Conservation (phyloP, 148 eudicot species). For the Gaultheria prostrata region DNA sequence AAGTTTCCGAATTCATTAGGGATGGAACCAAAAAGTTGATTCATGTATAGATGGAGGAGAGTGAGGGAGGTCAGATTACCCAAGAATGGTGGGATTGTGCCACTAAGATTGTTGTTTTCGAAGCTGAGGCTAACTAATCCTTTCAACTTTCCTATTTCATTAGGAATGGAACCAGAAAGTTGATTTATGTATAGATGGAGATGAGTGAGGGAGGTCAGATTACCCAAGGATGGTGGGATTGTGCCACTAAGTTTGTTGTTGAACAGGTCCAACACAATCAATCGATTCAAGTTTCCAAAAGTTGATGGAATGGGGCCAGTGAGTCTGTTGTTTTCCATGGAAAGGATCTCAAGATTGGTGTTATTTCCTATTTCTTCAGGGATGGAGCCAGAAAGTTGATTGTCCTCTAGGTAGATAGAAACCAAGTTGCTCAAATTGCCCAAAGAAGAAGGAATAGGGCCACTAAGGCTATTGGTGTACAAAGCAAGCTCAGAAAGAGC, state of each 20-base stretch:
- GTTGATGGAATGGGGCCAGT: background rate
- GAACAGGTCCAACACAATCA: background rate
- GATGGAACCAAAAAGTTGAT: conserved; percentile 6
- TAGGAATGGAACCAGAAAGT: background rate
- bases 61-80: background rate
- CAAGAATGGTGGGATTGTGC: background rate
- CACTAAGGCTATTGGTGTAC: background rate
- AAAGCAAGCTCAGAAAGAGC: background rate
- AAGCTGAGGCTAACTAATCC: background rate
- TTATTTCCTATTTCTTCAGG: background rate
- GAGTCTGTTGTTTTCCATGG: background rate
- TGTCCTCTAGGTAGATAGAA: background rate
- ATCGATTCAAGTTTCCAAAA: background rate
- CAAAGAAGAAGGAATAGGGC: background rate
- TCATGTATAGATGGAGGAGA: background rate
- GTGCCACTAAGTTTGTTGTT: background rate
- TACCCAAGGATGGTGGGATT: background rate
- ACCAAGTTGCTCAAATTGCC: background rate
- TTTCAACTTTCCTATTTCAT: background rate
- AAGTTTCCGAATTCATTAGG: background rate
- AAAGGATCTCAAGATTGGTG: background rate
- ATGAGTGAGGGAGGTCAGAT: background rate
- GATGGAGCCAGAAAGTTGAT: background rate
- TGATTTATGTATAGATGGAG: background rate
- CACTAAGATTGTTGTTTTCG: background rate